Evolutionary conservation across 768 basidiomycete genomes (phyloP).

Genomic region (Gymnopilus dilepis): DNA sequence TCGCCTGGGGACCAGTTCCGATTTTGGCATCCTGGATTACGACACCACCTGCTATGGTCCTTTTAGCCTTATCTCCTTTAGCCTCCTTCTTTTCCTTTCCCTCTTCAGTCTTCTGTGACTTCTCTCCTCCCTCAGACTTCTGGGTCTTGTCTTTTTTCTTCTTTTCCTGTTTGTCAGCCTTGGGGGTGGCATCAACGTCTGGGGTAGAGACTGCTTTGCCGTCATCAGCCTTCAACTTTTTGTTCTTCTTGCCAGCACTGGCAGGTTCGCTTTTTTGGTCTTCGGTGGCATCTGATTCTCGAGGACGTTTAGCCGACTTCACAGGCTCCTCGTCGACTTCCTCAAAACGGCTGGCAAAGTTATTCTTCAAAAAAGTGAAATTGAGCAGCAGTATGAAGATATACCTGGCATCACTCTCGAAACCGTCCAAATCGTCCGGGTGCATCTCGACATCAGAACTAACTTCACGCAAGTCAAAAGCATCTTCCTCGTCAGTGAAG

Average conservation of each 20-base stretch:
- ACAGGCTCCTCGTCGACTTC: constrained; percentile 57
- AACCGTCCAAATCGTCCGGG: constrained; percentile 60
- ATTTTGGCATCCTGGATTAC: constrained; percentile 76
- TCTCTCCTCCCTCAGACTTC: constrained; percentile 45
- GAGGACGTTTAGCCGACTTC: constrained; percentile 71
- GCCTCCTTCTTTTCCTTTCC: constrained; percentile 56
- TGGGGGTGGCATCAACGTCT: constrained; percentile 49
- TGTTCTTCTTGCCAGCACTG: constrained; percentile 63
- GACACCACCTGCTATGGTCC: constrained; percentile 72
- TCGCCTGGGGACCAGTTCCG: constrained; percentile 86
- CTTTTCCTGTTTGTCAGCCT: constrained; percentile 34
- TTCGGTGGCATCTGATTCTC: constrained; percentile 57
- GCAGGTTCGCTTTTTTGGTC: constrained; percentile 50
- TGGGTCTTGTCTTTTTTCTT: constrained; percentile 53
- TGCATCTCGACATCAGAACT: constrained; percentile 86
- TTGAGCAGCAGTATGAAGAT: constrained; percentile 7
- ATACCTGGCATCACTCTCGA: constrained; percentile 62
- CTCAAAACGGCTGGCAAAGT: constrained; percentile 69
- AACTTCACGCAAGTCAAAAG: constrained; percentile 72
- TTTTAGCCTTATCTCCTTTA: constrained; percentile 35
- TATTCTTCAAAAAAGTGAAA: neutral
- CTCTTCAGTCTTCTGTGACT: constrained; percentile 19
- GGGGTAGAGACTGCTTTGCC: constrained; percentile 33
- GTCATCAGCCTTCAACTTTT: constrained; percentile 75
- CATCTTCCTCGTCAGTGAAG: constrained; percentile 62